These are phyloP conservation scores for Pterocarpus santalinus DNA, from an alignment of 306 rosid genomes.

Conservation along the genomic window DNA sequence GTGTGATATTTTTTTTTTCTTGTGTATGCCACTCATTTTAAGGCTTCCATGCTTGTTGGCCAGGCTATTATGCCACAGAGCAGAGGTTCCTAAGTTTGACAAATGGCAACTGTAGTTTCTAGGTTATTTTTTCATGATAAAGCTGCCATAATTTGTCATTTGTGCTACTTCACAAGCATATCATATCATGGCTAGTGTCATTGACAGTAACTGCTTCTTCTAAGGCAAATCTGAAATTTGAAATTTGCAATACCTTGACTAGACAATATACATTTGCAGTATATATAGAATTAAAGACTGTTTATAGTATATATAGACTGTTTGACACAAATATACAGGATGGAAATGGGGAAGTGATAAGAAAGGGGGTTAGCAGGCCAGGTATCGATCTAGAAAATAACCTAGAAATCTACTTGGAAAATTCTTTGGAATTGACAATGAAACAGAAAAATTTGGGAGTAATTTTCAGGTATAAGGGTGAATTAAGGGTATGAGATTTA, in stretches of 20 bases:
- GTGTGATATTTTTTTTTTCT: no score
- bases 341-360: background rate
- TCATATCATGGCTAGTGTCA: no score
- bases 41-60: no score
- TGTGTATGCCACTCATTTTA: no score
- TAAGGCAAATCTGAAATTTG: background rate
- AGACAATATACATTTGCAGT: slow-evolving; percentile 1
- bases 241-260: background rate
- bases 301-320: background rate
- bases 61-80: background rate
- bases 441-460: background rate
- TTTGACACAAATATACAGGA: background rate
- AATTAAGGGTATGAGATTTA: background rate
- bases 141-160: background rate
- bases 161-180: slow-evolving; percentile 5
- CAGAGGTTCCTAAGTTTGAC: background rate
- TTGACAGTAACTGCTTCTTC: background rate
- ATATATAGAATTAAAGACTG: background rate
- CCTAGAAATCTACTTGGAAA: background rate
- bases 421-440: background rate
- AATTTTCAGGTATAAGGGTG: background rate
- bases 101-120: background rate
- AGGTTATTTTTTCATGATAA: background rate
- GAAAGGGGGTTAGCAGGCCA: background rate
- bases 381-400: background rate